phyloP scores from a whole-genome alignment of 139 green algal species.

The Coccomyxa sp. region DNA sequence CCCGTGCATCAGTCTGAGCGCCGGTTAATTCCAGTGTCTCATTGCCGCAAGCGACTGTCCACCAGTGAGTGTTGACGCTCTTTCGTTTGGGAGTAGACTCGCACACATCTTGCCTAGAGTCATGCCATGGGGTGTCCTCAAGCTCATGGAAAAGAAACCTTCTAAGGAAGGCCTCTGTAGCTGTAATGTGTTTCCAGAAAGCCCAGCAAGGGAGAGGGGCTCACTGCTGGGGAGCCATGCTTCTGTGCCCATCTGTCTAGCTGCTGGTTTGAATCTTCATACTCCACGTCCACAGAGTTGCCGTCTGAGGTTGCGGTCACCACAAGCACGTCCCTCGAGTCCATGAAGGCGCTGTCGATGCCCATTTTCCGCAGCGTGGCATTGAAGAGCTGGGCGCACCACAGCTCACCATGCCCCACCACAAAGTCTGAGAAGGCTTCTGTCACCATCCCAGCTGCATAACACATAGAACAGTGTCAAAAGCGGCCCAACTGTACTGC shows the following conservation, averaged over 20 bases:
- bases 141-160: no score
- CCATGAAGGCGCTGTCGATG: constrained; percentile 75
- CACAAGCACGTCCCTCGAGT: constrained; percentile 72
- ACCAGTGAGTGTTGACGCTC: background rate
- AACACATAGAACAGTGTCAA: no score
- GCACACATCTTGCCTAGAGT: no score
- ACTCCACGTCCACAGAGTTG: constrained; percentile 83
- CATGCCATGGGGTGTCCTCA: no score
- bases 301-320: constrained; percentile 54
- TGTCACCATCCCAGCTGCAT: constrained; percentile 78
- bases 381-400: constrained; percentile 82
- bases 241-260: constrained; percentile 60
- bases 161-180: no score
- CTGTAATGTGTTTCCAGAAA: no score
- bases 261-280: constrained; percentile 56
- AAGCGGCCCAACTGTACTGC: no score
- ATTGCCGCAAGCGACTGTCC: background rate
- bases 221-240: constrained; percentile 34
- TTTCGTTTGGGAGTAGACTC: background rate
- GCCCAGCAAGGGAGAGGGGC: background rate
- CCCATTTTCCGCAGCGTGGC: constrained; percentile 57
- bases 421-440: constrained; percentile 94
- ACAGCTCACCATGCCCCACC: constrained; percentile 97
- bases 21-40: background rate
- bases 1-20: background rate